Evolutionary conservation across 1,139 yeast species (phyloP).

Genomic region (Blastobotrys arbuscula): DNA sequence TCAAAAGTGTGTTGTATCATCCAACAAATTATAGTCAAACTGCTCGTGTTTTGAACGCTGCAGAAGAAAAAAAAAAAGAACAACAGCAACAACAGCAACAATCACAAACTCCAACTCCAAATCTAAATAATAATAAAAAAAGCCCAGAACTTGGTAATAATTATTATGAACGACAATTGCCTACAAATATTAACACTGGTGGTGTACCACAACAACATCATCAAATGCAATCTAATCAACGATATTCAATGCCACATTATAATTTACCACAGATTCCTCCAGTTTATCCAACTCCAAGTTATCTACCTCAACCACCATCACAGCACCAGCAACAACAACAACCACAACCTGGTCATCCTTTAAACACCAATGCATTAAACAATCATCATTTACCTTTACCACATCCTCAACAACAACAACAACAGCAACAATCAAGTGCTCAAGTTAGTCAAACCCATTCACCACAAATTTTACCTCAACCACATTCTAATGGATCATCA

Average conservation of each 20-base stretch:
- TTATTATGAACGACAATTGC: not conserved
- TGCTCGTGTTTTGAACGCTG: slow-evolving; percentile 20
- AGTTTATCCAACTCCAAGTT: not conserved
- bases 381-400: slow-evolving; percentile 2
- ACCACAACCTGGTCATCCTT: not conserved
- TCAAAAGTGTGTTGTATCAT: slow-evolving; percentile 40
- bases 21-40: slow-evolving; percentile 29
- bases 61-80: slow-evolving; percentile 5
- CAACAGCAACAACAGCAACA: not conserved
- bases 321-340: not conserved
- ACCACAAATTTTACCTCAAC: not conserved
- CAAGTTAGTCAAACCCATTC: not conserved
- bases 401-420: not conserved
- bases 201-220: slow-evolving; percentile 5
- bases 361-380: not conserved
- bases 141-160: not conserved
- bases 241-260: not conserved
- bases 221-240: slow-evolving; percentile 3
- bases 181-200: not conserved
- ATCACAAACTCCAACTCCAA: slow-evolving; percentile 1
- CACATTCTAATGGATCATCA: not conserved
- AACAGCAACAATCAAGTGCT: not conserved
- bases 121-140: not conserved
- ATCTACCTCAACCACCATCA: slow-evolving; percentile 1
- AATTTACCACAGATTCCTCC: not conserved